A percentile compares a stretch with the other conserved stretches of the same genome.
phyloP scores from a whole-genome alignment of 2,329 filamentous ascomycete genomes.

The Geoglossum cookeanum region DNA sequence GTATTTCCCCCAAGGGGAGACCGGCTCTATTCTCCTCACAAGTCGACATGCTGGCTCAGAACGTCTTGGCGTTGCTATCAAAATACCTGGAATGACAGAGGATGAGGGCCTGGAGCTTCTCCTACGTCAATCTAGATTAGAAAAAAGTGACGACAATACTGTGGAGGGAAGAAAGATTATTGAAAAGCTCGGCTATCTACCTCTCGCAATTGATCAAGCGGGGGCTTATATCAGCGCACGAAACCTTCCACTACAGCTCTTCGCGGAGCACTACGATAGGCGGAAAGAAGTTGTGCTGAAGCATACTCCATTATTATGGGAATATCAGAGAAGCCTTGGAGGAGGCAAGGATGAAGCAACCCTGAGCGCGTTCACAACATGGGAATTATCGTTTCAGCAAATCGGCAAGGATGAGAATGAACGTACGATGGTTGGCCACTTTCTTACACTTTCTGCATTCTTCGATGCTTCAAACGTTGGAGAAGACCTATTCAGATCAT shows the following conservation, averaged over 20 bases:
- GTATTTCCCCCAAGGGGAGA: constrained; percentile 2
- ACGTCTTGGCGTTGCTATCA: constrained; percentile 1
- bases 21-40: constrained; percentile 1
- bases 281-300: constrained; percentile 4
- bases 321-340: constrained; percentile 1
- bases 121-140: not conserved
- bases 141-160: too few species aligned
- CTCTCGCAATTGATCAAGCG: constrained; percentile 5
- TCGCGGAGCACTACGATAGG: constrained; percentile 2
- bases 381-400: constrained; percentile 7
- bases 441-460: constrained; percentile 5
- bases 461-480: constrained; percentile 4
- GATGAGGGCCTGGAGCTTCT: constrained; percentile 6
- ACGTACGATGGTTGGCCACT: constrained; percentile 1
- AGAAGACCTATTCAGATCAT: constrained; percentile 4
- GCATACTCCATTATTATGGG: constrained; percentile 4
- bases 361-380: constrained; percentile 5
- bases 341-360: not conserved
- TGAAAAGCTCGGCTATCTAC: constrained; percentile 2
- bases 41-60: constrained; percentile 3
- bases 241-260: constrained; percentile 1
- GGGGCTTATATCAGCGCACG: constrained; percentile 5
- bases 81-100: constrained; percentile 1
- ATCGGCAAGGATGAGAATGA: not conserved
- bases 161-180: not conserved